phyloP scores from a whole-genome alignment of 2,329 filamentous ascomycete genomes.

The Cladosporium halotolerans region DNA sequence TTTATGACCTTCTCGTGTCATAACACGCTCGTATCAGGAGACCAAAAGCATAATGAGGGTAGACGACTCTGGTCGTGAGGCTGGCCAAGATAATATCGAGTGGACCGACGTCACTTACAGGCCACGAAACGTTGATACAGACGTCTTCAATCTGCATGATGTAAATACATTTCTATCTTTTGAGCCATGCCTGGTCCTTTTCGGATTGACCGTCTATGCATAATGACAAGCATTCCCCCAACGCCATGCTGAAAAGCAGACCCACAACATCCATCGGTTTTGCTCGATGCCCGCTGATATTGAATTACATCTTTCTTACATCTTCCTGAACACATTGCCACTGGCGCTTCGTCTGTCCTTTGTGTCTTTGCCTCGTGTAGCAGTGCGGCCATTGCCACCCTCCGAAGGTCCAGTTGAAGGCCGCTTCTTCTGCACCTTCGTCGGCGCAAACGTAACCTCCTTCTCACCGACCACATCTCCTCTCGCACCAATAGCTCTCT shows the following conservation, averaged over 20 bases:
- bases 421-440: slow-evolving; percentile 39
- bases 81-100: too few species aligned
- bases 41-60: too few species aligned
- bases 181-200: too few species aligned
- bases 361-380: slow-evolving; percentile 21
- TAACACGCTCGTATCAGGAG: too few species aligned
- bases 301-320: slow-evolving; percentile 36
- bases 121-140: too few species aligned
- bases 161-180: too few species aligned
- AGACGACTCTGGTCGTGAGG: too few species aligned
- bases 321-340: slow-evolving; percentile 65
- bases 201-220: not conserved
- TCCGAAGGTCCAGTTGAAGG: slow-evolving; percentile 6
- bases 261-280: not conserved
- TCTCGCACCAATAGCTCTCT: slow-evolving; percentile 21
- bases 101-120: too few species aligned
- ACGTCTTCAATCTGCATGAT: too few species aligned
- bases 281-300: not conserved
- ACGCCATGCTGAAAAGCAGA: slow-evolving; percentile 10
- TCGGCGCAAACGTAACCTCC: slow-evolving; percentile 67
- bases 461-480: slow-evolving; percentile 47
- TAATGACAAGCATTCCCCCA: not conserved
- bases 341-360: slow-evolving; percentile 64
- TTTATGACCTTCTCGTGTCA: too few species aligned
- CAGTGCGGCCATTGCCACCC: slow-evolving; percentile 20